These are phyloP conservation scores for Neostapfia colusana DNA, from an alignment of 176 grass and related monocot genomes.

Conservation along the genomic window DNA sequence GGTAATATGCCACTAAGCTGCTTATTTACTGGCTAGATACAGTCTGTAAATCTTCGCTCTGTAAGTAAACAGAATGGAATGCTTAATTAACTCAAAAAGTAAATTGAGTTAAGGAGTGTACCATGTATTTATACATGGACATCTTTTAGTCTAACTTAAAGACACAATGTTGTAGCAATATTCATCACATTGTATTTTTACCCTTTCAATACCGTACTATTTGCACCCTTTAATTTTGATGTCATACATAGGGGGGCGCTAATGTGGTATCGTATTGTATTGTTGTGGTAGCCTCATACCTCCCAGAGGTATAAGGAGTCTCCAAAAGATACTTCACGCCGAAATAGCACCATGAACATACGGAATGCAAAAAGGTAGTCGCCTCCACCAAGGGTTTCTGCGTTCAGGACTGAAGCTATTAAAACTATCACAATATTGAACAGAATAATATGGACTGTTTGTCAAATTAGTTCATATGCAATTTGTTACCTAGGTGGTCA, in stretches of 20 bases:
- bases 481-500: constrained; percentile 81
- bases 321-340: constrained; percentile 94
- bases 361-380: constrained; percentile 99
- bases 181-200: neutral
- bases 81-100: constrained; percentile 2
- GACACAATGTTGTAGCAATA: constrained; percentile 4
- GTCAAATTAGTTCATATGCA: neutral
- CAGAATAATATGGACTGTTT: constrained; percentile 15
- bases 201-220: neutral
- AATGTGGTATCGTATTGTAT: neutral
- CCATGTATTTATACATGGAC: neutral
- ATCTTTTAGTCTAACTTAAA: constrained; percentile 13
- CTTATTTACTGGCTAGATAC: neutral
- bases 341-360: constrained; percentile 99
- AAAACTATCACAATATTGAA: constrained; percentile 22
- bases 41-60: neutral
- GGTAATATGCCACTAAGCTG: neutral
- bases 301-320: constrained; percentile 98
- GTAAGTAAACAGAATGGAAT: constrained; percentile 9
- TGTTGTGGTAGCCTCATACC: constrained; percentile 57
- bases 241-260: neutral
- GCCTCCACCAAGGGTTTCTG: constrained; percentile 95
- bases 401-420: constrained; percentile 19
- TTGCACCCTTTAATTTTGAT: neutral
- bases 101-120: neutral